Conservation (phyloP, 1,284 basidiomycete species). For the Cystobasidium slooffiae region DNA sequence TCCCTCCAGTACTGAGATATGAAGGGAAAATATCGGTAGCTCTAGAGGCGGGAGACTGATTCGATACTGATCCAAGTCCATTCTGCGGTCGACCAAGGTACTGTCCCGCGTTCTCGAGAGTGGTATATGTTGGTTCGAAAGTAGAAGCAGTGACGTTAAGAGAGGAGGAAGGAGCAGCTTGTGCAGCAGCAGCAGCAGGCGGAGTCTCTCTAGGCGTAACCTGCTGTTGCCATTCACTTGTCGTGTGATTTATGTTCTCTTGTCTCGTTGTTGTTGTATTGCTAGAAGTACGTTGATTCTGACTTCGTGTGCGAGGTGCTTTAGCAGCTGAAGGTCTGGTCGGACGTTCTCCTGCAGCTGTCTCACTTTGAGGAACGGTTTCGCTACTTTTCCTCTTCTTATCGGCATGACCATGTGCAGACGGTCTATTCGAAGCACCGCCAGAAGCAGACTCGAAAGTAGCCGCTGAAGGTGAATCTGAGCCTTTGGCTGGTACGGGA, state of each 20-base stretch:
- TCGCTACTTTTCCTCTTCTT: constrained; percentile 13
- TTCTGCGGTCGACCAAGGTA: too few species aligned
- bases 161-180: too few species aligned
- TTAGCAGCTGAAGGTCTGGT: background rate
- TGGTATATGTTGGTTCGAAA: too few species aligned
- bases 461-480: background rate
- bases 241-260: background rate
- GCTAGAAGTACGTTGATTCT: background rate
- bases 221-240: constrained; percentile 2
- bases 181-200: background rate
- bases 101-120: too few species aligned
- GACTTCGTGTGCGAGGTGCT: constrained; percentile 7
- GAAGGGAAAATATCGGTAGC: constrained; percentile 3
- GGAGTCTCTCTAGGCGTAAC: background rate
- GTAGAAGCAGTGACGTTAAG: too few species aligned
- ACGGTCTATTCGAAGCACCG: background rate
- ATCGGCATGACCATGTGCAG: background rate
- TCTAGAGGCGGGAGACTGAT: too few species aligned
- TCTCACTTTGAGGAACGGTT: background rate
- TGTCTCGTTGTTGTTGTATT: background rate
- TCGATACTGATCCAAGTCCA: too few species aligned
- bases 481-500: background rate
- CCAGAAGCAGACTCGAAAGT: background rate
- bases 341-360: background rate
- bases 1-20: background rate